Evolutionary conservation across 2,329 filamentous ascomycete species (phyloP), one percentile per base, ranked within the genome.

Genomic region (Ascochyta rabiei): DNA sequence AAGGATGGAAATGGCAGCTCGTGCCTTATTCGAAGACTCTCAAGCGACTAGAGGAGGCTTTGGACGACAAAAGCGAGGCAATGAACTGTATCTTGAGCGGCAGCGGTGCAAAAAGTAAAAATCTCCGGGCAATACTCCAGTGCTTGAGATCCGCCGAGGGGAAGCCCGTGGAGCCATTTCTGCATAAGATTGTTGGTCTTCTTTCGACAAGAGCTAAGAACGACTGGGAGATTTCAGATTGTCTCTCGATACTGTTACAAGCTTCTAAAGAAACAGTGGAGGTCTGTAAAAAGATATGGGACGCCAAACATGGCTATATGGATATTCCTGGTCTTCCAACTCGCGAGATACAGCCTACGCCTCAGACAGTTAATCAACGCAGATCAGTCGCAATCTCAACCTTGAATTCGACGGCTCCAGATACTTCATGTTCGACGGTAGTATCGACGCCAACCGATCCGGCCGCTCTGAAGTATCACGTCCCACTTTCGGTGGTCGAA

Each of bases 281-380:
- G 18, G 52, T 52, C 6, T 73, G 66, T 35, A 39, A 62, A n/a
- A 59, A 61, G 19, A 59, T 71, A n/a, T 62, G 61, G 54, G 62
- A 70, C 18, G 60, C 60, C 1, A 61, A 57, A n/a, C 33, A 54
- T 42, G 61, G 58, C 3, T 50, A 53, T n/a, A 19, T 64, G 19
- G 23, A 60, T 23, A 57, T 63, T 9, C 59, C 62, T 19, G 57
- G 50, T 5, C 39, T 61, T n/a, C 35, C 53, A 39, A 10, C 7
- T 44, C 30, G 24, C 18, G 10, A 12, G 28, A 23, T 28, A 38
- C 6, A 30, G 12, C 37, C 12, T 37, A 15, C 1, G 13, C n/a
- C 23, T 19, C 23, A 24, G 5, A 19, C n/a, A 2, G 13, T n/a
- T n/a, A 16, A 23, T 4, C 18, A 24, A 6, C 6, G 2, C 23